Evolutionary conservation across 441 rosid genomes (phyloP), one percentile per base, ranked within the genome.

Genomic region (Isatis lusitanica): DNA sequence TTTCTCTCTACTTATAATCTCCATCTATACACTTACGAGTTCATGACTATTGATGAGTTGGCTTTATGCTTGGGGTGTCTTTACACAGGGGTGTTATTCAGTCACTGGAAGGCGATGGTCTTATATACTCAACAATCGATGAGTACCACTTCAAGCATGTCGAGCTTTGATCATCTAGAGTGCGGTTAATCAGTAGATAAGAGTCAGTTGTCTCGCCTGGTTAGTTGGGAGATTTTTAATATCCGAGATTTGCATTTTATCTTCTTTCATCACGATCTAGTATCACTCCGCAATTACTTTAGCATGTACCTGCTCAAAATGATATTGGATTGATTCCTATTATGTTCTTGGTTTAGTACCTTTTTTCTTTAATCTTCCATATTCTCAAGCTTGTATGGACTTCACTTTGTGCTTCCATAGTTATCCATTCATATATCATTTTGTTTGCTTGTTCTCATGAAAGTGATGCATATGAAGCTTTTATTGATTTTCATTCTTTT

Each of bases 81-180:
- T 8, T n/a, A 70, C 36, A 5, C 85, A 91, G 97, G 86, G 86
- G 83, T 71, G 83, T 90, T 9, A 80, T 90, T 62, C 84, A 88
- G 44, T 81, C 88, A 44, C 88, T 92, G 43, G 98, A 94, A 82
- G 90, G 83, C 58, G 98, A 94, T 78, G 97, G 98, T 30, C 78
- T 92, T 46, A 83, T 94, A 63, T 94, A 94, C 79, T 94, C 98
- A 9, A 92, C 97, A 52, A 86, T 94, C 11, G 98, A 94, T 15
- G 95, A 94, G 67, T 90, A 83, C 74, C 98, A 92, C 82, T 94
- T 83, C 83, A 89, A 94, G 83, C 87, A 92, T 44, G 91, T 94
- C 59, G 82, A 75, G 81, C 84, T 73, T 63, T 82, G 79, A 76
- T 66, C 31, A 51, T 33, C 51, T 71, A 30, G 35, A 59, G 42